phyloP scores from a whole-genome alignment of 2,329 filamentous ascomycete genomes.

The Thelonectria discophora region DNA sequence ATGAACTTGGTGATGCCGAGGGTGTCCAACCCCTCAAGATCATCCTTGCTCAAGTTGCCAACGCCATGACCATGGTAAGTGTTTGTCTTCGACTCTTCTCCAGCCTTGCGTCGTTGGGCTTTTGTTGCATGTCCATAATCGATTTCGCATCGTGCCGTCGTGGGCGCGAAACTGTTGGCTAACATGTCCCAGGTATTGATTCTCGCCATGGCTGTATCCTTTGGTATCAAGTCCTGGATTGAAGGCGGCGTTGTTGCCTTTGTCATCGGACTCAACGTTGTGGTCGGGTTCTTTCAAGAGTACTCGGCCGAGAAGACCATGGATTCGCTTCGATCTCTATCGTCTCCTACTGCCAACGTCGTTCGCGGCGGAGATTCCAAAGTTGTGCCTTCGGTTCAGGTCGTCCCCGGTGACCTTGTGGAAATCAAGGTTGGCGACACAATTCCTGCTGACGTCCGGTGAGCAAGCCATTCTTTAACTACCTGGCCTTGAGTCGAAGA shows the following conservation, averaged over 20 bases:
- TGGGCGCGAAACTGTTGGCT: neutral
- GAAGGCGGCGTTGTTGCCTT: constrained; percentile 67
- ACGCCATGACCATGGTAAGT: constrained; percentile 73
- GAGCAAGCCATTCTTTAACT: neutral
- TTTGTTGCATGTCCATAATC: neutral
- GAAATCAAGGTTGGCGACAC: constrained; percentile 65
- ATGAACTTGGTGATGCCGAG: constrained; percentile 60
- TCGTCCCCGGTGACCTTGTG: constrained; percentile 67
- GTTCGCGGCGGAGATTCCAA: constrained; percentile 53
- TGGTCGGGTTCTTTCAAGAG: constrained; percentile 60
- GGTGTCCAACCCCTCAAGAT: constrained; percentile 66
- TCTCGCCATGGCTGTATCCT: constrained; percentile 65
- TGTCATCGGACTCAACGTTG: constrained; percentile 66
- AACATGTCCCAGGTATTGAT: constrained; percentile 55
- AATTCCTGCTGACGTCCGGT: constrained; percentile 67
- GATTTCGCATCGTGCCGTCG: neutral
- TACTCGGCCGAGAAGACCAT: constrained; percentile 60
- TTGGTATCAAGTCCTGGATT: constrained; percentile 67
- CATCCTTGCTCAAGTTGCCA: constrained; percentile 70
- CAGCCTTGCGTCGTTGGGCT: neutral
- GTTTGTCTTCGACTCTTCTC: neutral
- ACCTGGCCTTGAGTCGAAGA: neutral
- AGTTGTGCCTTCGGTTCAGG: constrained; percentile 50
- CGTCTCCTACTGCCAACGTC: constrained; percentile 54
- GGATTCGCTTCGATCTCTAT: constrained; percentile 56